Evolutionary conservation across 768 basidiomycete species (phyloP).

Genomic region (Calocybe gangraenosa): DNA sequence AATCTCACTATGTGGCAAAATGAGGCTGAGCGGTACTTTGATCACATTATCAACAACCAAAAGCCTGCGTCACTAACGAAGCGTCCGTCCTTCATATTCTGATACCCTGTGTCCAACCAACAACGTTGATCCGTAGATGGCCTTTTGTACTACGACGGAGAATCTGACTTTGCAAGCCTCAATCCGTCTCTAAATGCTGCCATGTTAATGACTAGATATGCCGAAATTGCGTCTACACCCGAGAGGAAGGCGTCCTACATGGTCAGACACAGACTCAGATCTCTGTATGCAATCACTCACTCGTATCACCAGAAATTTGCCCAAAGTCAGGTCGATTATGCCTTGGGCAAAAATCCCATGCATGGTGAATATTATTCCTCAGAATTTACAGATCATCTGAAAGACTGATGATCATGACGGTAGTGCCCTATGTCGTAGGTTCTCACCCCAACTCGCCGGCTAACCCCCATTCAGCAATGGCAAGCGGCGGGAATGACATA

Average conservation of each 20-base stretch:
- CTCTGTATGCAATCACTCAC: neutral
- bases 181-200: slow-evolving; percentile 88
- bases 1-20: slow-evolving; percentile 65
- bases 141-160: slow-evolving; percentile 75
- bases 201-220: slow-evolving; percentile 77
- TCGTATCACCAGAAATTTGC: slow-evolving; percentile 56
- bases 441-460: slow-evolving; percentile 84
- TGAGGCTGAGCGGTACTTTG: slow-evolving; percentile 74
- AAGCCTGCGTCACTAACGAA: slow-evolving; percentile 54
- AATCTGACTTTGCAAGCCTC: slow-evolving; percentile 74
- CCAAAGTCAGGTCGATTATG: slow-evolving; percentile 74
- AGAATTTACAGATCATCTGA: neutral
- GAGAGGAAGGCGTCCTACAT: slow-evolving; percentile 57
- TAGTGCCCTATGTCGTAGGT: slow-evolving; percentile 84
- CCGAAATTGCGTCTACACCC: slow-evolving; percentile 61
- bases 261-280: slow-evolving; percentile 32
- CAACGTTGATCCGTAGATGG: slow-evolving; percentile 47
- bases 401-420: neutral
- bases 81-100: slow-evolving; percentile 37
- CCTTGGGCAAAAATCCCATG: slow-evolving; percentile 88
- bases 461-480: slow-evolving; percentile 89
- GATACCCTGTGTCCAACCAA: neutral
- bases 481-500: slow-evolving; percentile 78
- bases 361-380: slow-evolving; percentile 43
- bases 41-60: slow-evolving; percentile 57